Percentiles rank a stretch among this genome's conserved stretches.
phyloP scores from a whole-genome alignment of 257 asterid species.

The Lavandula angustifolia region DNA sequence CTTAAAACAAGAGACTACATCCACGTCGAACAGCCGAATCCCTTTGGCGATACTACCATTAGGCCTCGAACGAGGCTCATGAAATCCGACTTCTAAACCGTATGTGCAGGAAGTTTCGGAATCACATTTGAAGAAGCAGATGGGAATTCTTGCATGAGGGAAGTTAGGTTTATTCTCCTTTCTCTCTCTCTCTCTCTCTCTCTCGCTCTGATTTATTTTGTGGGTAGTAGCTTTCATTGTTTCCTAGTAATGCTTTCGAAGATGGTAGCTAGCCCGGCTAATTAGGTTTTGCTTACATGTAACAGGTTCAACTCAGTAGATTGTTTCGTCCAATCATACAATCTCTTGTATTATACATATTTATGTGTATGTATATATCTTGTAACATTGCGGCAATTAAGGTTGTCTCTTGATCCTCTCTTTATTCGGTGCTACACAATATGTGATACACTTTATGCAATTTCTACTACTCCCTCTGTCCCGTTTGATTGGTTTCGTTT shows the following conservation, averaged over 20 bases:
- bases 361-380: too few species aligned
- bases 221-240: slow-evolving; percentile 24
- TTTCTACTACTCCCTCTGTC: too few species aligned
- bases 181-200: too few species aligned
- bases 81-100: slow-evolving; percentile 43
- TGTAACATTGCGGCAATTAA: too few species aligned
- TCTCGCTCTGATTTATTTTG: slow-evolving; percentile 11
- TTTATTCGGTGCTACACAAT: too few species aligned
- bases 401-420: too few species aligned
- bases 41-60: slow-evolving; percentile 46
- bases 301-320: slow-evolving; percentile 26
- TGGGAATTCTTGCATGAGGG: slow-evolving; percentile 27
- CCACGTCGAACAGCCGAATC: slow-evolving; percentile 57
- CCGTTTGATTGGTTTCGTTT: too few species aligned
- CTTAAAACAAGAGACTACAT: slow-evolving; percentile 67
- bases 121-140: not conserved
- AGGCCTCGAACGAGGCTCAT: slow-evolving; percentile 55
- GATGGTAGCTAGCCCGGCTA: slow-evolving; percentile 27
- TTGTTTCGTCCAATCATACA: slow-evolving; percentile 30
- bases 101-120: not conserved
- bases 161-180: too few species aligned
- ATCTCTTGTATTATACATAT: not conserved
- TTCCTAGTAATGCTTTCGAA: slow-evolving; percentile 21
- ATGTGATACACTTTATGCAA: too few species aligned
- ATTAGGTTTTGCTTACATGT: slow-evolving; percentile 27